phyloP scores from a whole-genome alignment of 768 basidiomycete genomes.

The Phylloporus sp. region DNA sequence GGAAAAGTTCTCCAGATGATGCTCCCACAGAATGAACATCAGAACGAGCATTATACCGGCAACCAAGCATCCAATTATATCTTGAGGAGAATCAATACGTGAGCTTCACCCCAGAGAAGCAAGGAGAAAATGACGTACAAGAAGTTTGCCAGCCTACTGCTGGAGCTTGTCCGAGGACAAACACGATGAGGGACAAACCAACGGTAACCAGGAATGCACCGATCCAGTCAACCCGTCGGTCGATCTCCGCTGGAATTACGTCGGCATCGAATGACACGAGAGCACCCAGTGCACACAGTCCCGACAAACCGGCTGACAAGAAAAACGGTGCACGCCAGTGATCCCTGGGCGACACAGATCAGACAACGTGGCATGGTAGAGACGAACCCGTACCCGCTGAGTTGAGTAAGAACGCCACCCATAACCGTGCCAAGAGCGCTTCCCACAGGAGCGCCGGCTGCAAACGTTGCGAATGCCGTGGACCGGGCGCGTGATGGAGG shows the following conservation, averaged over 20 bases:
- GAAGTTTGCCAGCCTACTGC: conserved; percentile 60
- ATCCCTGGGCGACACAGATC: conserved; percentile 7
- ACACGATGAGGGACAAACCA: conserved; percentile 67
- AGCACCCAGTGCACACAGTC: conserved; percentile 49
- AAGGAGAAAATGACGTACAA: conserved; percentile 34
- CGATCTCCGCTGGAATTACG: conserved; percentile 32
- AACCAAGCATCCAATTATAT: conserved; percentile 69
- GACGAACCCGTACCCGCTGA: conserved; percentile 31
- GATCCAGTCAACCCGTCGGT: conserved; percentile 68
- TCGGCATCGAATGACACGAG: conserved; percentile 60
- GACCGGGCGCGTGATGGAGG: conserved; percentile 64
- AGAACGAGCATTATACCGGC: conserved; percentile 53
- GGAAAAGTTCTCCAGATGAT: conserved; percentile 44
- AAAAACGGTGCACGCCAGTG: conserved; percentile 72
- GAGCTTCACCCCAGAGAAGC: conserved; percentile 18
- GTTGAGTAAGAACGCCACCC: conserved; percentile 70
- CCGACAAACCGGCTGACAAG: conserved; percentile 54
- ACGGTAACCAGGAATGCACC: conserved; percentile 64
- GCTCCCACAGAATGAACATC: conserved; percentile 65
- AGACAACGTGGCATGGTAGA: not conserved
- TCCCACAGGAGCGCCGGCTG: conserved; percentile 82
- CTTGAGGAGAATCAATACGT: conserved; percentile 27
- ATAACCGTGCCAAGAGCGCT: conserved; percentile 64
- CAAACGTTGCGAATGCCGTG: conserved; percentile 77
- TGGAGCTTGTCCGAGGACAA: conserved; percentile 68